These are phyloP conservation scores for Micractinium sp. DNA, from an alignment of 139 green algal genomes.

Conservation along the genomic window DNA sequence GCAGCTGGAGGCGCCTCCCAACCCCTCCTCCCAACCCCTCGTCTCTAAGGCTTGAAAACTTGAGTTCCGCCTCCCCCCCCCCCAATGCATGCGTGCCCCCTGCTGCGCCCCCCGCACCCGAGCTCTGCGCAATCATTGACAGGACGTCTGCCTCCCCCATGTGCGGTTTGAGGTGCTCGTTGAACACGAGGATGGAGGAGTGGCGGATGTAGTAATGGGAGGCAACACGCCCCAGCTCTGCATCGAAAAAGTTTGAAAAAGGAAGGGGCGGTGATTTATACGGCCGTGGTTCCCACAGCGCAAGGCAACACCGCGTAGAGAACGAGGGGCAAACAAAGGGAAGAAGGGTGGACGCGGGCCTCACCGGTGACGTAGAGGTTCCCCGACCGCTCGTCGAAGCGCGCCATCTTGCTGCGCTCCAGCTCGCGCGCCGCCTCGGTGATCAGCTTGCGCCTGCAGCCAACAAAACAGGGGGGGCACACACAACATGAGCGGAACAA, in stretches of 20 bases:
- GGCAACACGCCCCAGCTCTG: conserved; percentile 91
- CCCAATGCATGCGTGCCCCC: too few species aligned
- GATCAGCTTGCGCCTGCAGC: conserved; percentile 64
- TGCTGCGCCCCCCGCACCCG: conserved; percentile 15
- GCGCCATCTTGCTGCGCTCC: conserved; percentile 84
- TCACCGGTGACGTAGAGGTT: conserved; percentile 87
- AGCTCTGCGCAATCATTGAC: conserved; percentile 81
- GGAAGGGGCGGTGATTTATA: too few species aligned
- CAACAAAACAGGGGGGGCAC: too few species aligned
- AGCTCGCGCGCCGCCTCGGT: conserved; percentile 76
- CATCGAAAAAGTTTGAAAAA: neutral
- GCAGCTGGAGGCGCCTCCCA: too few species aligned
- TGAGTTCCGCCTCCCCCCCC: too few species aligned
- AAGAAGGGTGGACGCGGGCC: neutral
- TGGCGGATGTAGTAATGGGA: conserved; percentile 94
- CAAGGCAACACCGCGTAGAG: too few species aligned
- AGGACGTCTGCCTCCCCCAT: conserved; percentile 85
- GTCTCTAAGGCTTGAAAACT: too few species aligned
- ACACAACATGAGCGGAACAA: too few species aligned
- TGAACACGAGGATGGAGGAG: conserved; percentile 86
- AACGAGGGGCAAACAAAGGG: neutral
- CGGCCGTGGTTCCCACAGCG: neutral
- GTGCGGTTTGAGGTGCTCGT: conserved; percentile 81
- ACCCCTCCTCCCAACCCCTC: too few species aligned
- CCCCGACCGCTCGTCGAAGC: conserved; percentile 90